Evolutionary conservation across 768 basidiomycete genomes (phyloP).

Genomic region (Cyclocybe aegerita): DNA sequence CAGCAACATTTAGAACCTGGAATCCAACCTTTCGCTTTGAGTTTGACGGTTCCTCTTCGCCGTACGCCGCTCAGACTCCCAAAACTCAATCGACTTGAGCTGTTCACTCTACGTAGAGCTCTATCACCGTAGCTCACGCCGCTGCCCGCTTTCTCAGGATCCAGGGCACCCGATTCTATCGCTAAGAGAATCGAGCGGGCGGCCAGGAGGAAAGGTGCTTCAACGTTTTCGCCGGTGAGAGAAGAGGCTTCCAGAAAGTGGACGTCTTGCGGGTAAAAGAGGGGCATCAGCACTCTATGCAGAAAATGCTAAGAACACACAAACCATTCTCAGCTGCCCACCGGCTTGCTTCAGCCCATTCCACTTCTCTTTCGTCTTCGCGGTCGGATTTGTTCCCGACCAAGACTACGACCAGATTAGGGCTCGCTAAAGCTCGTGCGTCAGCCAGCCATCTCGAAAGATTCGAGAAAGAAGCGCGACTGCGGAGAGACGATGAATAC

Average conservation of each 20-base stretch:
- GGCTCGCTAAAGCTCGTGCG: slow-evolving; percentile 88
- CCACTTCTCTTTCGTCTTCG: slow-evolving; percentile 93
- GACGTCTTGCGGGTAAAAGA: slow-evolving; percentile 53
- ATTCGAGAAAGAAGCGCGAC: slow-evolving; percentile 84
- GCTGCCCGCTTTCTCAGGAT: slow-evolving; percentile 92
- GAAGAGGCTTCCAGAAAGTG: slow-evolving; percentile 95
- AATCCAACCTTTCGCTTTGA: slow-evolving; percentile 62
- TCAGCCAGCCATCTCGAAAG: slow-evolving; percentile 91
- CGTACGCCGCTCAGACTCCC: slow-evolving; percentile 76
- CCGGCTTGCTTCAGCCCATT: slow-evolving; percentile 90
- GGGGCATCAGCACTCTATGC: slow-evolving; percentile 1
- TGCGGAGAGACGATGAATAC: slow-evolving; percentile 30
- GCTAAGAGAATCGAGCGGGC: slow-evolving; percentile 86
- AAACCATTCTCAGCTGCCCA: slow-evolving; percentile 97
- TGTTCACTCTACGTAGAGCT: slow-evolving; percentile 85
- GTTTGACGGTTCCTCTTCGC: slow-evolving; percentile 56
- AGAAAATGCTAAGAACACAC: slow-evolving; percentile 17
- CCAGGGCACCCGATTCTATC: slow-evolving; percentile 87
- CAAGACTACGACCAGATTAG: slow-evolving; percentile 84
- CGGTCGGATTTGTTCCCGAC: slow-evolving; percentile 96
- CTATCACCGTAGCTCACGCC: slow-evolving; percentile 97
- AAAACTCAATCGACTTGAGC: slow-evolving; percentile 86
- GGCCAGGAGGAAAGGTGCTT: slow-evolving; percentile 87
- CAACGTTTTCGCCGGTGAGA: slow-evolving; percentile 88
- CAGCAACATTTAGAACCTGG: slow-evolving; percentile 72